Evolutionary conservation across 345 rosid genomes (phyloP).

Genomic region (Aquilaria sinensis): DNA sequence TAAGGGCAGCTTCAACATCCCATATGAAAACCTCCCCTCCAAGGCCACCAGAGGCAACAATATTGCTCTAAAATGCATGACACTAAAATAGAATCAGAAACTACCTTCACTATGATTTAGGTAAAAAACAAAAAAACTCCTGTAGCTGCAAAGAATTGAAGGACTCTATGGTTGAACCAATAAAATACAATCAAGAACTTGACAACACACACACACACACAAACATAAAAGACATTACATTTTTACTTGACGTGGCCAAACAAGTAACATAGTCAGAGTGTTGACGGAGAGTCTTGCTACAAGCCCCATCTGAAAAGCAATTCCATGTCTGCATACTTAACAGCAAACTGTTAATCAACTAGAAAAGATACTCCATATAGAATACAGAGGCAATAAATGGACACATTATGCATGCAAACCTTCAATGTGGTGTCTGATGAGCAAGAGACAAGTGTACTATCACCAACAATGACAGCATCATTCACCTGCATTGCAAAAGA

Average conservation of each 20-base stretch:
- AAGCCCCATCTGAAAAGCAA: conserved; percentile 78
- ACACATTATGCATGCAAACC: conserved; percentile 35
- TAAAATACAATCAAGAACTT: conserved; percentile 19
- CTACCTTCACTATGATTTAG: conserved; percentile 20
- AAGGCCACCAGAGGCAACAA: conserved; percentile 99
- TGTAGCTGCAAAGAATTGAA: conserved; percentile 12
- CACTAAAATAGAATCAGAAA: conserved; percentile 67
- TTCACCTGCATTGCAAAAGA: conserved; percentile 61
- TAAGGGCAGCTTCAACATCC: conserved; percentile 93
- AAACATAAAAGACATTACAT: conserved; percentile 52
- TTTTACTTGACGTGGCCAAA: conserved; percentile 80
- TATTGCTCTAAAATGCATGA: conserved; percentile 74
- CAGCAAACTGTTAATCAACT: conserved; percentile 5
- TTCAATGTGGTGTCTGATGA: conserved; percentile 94
- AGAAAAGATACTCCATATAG: conserved; percentile 15
- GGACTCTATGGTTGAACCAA: conserved; percentile 23
- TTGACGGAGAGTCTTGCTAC: conserved; percentile 83
- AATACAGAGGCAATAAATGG: background rate
- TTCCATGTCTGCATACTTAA: conserved; percentile 62
- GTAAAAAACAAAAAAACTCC: conserved; percentile 5
- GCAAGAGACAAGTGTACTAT: conserved; percentile 85
- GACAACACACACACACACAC: background rate
- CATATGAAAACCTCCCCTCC: conserved; percentile 99
- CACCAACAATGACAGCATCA: conserved; percentile 75
- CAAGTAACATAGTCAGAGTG: conserved; percentile 98